Evolutionary conservation across 345 rosid species (phyloP).

Genomic region (Turnera subulata): DNA sequence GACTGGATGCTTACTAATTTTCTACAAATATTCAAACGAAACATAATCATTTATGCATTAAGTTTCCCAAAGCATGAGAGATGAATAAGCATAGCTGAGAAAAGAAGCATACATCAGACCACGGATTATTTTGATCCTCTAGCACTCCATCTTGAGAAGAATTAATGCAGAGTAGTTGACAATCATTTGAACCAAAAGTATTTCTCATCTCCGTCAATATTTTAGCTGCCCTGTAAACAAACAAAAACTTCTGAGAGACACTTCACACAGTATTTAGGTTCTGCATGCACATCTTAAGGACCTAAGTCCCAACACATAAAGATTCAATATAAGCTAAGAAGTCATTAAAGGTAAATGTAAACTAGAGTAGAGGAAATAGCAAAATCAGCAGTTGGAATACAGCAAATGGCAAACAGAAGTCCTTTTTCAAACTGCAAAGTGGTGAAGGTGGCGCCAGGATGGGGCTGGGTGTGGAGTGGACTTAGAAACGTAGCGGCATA

Average conservation of each 20-base stretch:
- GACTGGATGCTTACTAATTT: slow-evolving; percentile 14
- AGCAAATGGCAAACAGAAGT: background rate
- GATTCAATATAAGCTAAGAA: background rate
- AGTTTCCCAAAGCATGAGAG: slow-evolving; percentile 5
- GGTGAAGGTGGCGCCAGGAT: background rate
- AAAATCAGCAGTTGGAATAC: background rate
- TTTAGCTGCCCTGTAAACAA: slow-evolving; percentile 64
- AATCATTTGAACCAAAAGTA: slow-evolving; percentile 72
- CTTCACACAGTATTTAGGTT: slow-evolving; percentile 12
- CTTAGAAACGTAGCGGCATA: background rate
- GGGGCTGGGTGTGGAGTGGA: background rate
- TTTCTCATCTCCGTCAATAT: slow-evolving; percentile 80
- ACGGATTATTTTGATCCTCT: slow-evolving; percentile 61
- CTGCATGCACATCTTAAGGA: background rate
- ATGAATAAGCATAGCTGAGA: background rate
- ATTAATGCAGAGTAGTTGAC: slow-evolving; percentile 81
- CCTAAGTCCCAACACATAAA: background rate
- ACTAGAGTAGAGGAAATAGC: slow-evolving; percentile 1
- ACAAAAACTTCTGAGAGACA: slow-evolving; percentile 25
- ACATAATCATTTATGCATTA: slow-evolving; percentile 5
- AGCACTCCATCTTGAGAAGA: slow-evolving; percentile 70
- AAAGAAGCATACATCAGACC: slow-evolving; percentile 63
- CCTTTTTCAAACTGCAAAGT: background rate
- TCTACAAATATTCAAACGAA: slow-evolving; percentile 13
- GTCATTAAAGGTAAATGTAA: slow-evolving; percentile 1